Evolutionary conservation across 192 early-diverging fungal genomes (phyloP), one percentile per base, ranked within the genome.

Genomic region (Funneliformis geosporum): DNA sequence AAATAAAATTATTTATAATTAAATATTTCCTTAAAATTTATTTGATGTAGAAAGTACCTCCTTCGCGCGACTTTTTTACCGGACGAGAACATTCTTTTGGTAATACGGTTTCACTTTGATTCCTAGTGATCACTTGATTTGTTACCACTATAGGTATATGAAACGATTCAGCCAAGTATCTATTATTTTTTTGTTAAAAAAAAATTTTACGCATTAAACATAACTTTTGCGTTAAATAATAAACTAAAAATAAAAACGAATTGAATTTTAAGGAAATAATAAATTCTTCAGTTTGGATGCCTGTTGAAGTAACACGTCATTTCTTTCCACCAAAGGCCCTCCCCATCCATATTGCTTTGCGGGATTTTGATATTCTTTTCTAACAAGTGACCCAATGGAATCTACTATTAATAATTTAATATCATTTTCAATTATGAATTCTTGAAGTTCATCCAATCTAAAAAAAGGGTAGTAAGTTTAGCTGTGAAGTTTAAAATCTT

Each of bases 161-260:
- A 46, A 78, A 78, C 12, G 76, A 78, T 67, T 78, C 76, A n/a
- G 76, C 59, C n/a, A 78, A 40, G 16, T 67, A 78, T 47, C 76
- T 78, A 42, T 27, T 2, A 65, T 50, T n/a, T n/a, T n/a, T n/a
- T n/a, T n/a, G n/a, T n/a, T 23, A 7, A 76, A 25, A 47, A 25
- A 78, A 14, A 14, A 64, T 28, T 76, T 64, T 67, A 64, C 14
- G 16, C 25, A 0, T 47, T 47, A 10, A 33, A 39, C 46, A 28
- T 10, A 38, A 33, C 38, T 27, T 39, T 60, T 5, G n/a, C 55
- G 25, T n/a, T 27, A 75, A 14, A 64, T 16, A 27, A 67, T 16
- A 67, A 21, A 5, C 14, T n/a, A 27, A 76, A 33, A 71, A 71
- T 23, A 18, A 18, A 71, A 4, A 42, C 28, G 18, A 27, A 73